Evolutionary conservation across 176 grass and related monocot species (phyloP).

Genomic region (Zizania latifolia): DNA sequence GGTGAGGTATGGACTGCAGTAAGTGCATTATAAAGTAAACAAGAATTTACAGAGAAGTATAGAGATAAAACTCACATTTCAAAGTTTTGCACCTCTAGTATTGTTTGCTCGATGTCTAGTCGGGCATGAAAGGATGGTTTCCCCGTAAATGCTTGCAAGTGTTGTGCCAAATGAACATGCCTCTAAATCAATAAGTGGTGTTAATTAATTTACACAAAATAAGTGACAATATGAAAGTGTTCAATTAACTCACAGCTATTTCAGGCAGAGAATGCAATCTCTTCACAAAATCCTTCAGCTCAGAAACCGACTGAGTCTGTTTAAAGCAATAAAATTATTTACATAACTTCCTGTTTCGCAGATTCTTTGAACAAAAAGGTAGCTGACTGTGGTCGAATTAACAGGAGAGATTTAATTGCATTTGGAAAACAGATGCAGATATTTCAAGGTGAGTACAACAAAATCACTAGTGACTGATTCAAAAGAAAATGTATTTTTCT

Average conservation of each 20-base stretch:
- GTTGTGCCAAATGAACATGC: constrained; percentile 93
- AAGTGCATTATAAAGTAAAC: constrained; percentile 7
- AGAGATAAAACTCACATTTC: constrained; percentile 64
- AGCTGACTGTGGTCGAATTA: not conserved
- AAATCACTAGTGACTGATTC: not conserved
- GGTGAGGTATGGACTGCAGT: not conserved
- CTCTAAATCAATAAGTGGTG: constrained; percentile 42
- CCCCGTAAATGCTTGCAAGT: constrained; percentile 93
- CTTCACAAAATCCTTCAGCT: constrained; percentile 97
- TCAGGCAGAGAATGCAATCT: constrained; percentile 86
- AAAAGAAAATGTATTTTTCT: not conserved
- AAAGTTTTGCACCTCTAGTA: constrained; percentile 82
- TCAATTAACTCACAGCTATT: constrained; percentile 66
- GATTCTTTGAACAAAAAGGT: not conserved
- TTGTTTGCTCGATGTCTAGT: constrained; percentile 87
- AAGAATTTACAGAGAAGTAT: not conserved
- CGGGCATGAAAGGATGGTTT: constrained; percentile 86
- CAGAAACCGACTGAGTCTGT: constrained; percentile 89
- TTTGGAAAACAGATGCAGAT: not conserved
- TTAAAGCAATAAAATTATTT: constrained; percentile 5
- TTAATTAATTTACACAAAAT: constrained; percentile 32
- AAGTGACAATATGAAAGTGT: constrained; percentile 6
- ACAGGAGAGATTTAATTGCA: not conserved
- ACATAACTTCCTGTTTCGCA: constrained; percentile 9
- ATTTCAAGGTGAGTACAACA: not conserved